Evolutionary conservation across 176 grass and related monocot species (phyloP), one percentile per base, ranked within the genome.

Genomic region (Triticum urartu): DNA sequence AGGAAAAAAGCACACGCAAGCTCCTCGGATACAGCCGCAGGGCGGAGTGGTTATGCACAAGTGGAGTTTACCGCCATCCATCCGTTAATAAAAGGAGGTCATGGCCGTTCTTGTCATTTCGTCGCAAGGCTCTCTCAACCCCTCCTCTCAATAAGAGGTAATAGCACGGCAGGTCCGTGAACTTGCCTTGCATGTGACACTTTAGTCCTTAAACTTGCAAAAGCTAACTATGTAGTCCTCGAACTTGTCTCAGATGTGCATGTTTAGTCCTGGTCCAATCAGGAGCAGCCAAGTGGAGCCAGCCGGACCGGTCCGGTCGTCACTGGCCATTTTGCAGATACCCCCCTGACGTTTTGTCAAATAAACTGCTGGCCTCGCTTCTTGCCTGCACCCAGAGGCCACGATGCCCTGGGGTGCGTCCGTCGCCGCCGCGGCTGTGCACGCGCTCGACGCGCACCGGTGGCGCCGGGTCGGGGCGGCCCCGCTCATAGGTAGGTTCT

Each of bases 401-500:
- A 30, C 28, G 28, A 30, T 2, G 28, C 28, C 28, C 11, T 94
- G 84, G 94, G 86, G 79, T 73, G 67, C 78, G 2, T 12, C 70
- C 0, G 33, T 8, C 3, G 84, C 88, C 17, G 75, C 88, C 59
- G 24, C 78, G 7, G 60, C 88, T 28, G 82, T 95, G 45, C 93
- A 95, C 79, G 96, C 88, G 75, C 86, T 98, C 79, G 96, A 98
- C 81, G 33, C 81, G 32, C 88, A 89, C 45, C 85, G 71, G 33
- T 98, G 96, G 96, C 72, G 88, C 69, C 74, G 80, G 34, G 72
- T 98, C 15, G 78, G 28, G 24, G 79, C 84, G 13, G 88, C 6
- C 61, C 81, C 58, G 59, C 86, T 98, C 5, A 68, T 63, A 36
- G 90, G 90, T 15, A 79, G 89, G 70, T 95, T 86, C 59, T 9